A percentile compares a stretch with the other conserved stretches of the same genome.
Evolutionary conservation across 2,329 filamentous ascomycete genomes (phyloP).

Genomic region (Microthyrium microscopicum): DNA sequence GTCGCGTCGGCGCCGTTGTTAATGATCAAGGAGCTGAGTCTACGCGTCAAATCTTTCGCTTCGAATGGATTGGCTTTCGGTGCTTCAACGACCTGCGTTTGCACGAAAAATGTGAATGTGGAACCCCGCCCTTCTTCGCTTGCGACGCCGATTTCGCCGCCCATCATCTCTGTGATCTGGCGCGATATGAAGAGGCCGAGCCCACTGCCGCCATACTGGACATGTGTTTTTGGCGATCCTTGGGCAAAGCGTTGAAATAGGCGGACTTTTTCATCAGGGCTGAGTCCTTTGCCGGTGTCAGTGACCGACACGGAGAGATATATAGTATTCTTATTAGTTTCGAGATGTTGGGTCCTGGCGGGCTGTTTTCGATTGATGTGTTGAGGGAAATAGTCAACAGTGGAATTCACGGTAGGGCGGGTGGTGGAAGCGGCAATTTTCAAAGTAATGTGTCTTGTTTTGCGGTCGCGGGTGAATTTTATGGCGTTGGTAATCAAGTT

Average conservation of each 20-base stretch:
- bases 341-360: conserved; percentile 5
- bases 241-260: conserved; percentile 57
- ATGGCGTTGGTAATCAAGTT: conserved; percentile 7
- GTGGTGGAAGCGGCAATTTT: conserved; percentile 13
- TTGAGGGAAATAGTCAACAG: conserved; percentile 10
- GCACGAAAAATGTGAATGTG: conserved; percentile 52
- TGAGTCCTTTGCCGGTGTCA: conserved; percentile 29
- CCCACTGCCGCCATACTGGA: conserved; percentile 6
- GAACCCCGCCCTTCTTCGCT: conserved; percentile 42
- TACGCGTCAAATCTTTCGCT: neutral
- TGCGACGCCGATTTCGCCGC: conserved; percentile 51
- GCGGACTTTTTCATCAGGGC: conserved; percentile 33
- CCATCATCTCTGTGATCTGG: conserved; percentile 49
- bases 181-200: conserved; percentile 50
- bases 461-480: conserved; percentile 5
- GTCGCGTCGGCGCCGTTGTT: neutral
- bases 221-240: conserved; percentile 46
- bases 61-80: neutral
- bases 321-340: conserved; percentile 8
- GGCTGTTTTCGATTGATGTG: conserved; percentile 6
- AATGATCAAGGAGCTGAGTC: neutral
- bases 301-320: conserved; percentile 9
- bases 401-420: conserved; percentile 4
- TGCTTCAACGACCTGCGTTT: conserved; percentile 12
- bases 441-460: conserved; percentile 10